phyloP scores from a whole-genome alignment of 768 basidiomycete genomes.

The Ramaria sp. region DNA sequence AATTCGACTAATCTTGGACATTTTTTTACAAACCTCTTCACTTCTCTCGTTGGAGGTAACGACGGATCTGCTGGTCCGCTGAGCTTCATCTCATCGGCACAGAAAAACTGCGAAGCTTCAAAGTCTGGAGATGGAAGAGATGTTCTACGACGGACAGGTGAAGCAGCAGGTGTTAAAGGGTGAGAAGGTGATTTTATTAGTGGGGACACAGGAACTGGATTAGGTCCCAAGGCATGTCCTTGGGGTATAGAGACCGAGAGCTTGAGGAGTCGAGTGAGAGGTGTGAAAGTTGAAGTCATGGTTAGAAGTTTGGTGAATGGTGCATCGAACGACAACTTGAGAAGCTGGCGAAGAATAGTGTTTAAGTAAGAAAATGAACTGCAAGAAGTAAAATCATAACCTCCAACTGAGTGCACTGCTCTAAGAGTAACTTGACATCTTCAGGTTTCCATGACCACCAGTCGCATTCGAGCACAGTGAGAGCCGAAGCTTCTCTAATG shows the following conservation, averaged over 20 bases:
- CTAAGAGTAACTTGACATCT: constrained; percentile 24
- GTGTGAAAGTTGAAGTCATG: constrained; percentile 22
- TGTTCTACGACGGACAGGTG: constrained; percentile 21
- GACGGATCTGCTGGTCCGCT: constrained; percentile 21
- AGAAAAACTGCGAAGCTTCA: constrained; percentile 16
- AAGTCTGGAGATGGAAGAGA: constrained; percentile 18
- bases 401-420: constrained; percentile 23
- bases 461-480: constrained; percentile 26
- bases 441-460: constrained; percentile 27
- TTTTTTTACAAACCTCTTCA: constrained; percentile 27
- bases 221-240: constrained; percentile 22
- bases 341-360: constrained; percentile 13
- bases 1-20: constrained; percentile 23
- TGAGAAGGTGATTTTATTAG: constrained; percentile 15
- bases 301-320: constrained; percentile 26
- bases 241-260: constrained; percentile 22
- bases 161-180: constrained; percentile 20
- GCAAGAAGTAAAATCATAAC: constrained; percentile 12
- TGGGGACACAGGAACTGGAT: constrained; percentile 17
- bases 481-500: constrained; percentile 17
- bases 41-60: constrained; percentile 25
- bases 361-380: constrained; percentile 1
- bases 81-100: constrained; percentile 14
- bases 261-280: constrained; percentile 20
- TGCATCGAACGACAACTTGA: constrained; percentile 24